Evolutionary conservation across 176 grass and related monocot species (phyloP), one percentile per base, ranked within the genome.

Genomic region (Typha latifolia): DNA sequence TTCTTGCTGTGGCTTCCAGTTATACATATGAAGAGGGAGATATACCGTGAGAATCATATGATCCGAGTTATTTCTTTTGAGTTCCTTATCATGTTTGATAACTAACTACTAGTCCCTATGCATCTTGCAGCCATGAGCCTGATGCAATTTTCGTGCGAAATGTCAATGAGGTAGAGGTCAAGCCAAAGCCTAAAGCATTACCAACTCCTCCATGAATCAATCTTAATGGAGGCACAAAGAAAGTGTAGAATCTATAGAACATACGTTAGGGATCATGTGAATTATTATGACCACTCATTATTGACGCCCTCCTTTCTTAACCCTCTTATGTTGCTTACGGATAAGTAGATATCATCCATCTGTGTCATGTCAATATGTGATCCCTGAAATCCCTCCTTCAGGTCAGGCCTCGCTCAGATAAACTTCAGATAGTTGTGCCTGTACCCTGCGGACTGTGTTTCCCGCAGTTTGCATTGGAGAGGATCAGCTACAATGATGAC

Each of bases 11-110:
- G 50, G 94, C 94, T 49, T 99, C 94, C 24, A 99, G 94, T 75
- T 99, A 99, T 76, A 90, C 89, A 13, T 99, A 84, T 1, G 94
- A 99, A 76, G 94, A 99, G 34, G 94, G 94, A 69, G 89, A 99
- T 47, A 99, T 74, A 82, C 23, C 73, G 94, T 99, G 90, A 90
- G 79, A 12, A 59, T 22, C 53, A 5, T 21, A 59, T 59, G 15
- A 8, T 59, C 20, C 22, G 20, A 16, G 3, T 19, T 59, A 43
- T 63, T 9, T 31, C 49, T 12, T 12, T 74, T 70, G 37, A 43
- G 37, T 10, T 7, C 37, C 37, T 43, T 43, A 43, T 43, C 37
- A 8, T 43, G 37, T 43, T 43, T 43, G 37, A 43, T 10, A 43
- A 43, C 37, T 43, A 43, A 43, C 37, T 43, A 43, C 37, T 43